Percentiles rank a stretch among this genome's conserved stretches.
These are phyloP conservation scores for Pythium insidiosum DNA, from an alignment of 352 stramenopile species.

Conservation along the genomic window DNA sequence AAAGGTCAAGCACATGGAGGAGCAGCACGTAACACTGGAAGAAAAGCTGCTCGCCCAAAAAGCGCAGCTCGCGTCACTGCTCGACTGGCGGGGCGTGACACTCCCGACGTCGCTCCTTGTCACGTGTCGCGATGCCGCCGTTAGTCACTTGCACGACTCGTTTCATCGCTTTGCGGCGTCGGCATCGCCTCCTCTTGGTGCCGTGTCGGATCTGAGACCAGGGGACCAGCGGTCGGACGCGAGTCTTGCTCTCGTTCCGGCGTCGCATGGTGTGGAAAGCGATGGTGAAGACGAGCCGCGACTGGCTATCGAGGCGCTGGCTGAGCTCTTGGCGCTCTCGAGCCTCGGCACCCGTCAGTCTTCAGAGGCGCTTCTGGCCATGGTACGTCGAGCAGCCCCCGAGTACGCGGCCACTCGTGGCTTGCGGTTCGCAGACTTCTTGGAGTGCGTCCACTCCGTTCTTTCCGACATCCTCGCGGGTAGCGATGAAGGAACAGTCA, in stretches of 20 bases:
- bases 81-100: constrained; percentile 40
- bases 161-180: constrained; percentile 12
- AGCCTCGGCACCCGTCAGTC: background rate
- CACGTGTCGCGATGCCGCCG: constrained; percentile 39
- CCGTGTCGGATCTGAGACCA: too few relatives aligned
- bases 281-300: background rate
- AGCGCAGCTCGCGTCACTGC: constrained; percentile 32
- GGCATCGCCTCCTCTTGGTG: too few relatives aligned
- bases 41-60: constrained; percentile 36
- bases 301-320: background rate
- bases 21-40: constrained; percentile 41
- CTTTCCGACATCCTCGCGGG: constrained; percentile 24
- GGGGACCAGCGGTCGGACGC: background rate
- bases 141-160: constrained; percentile 38
- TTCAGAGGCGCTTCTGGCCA: too few relatives aligned
- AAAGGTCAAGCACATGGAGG: constrained; percentile 48
- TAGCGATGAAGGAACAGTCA: constrained; percentile 16
- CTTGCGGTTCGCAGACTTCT: constrained; percentile 49
- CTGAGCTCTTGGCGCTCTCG: background rate
- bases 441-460: constrained; percentile 34
- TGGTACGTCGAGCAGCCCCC: constrained; percentile 22
- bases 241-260: too few relatives aligned
- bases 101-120: constrained; percentile 39
- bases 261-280: background rate
- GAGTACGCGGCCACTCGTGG: constrained; percentile 36